These are phyloP conservation scores for Lachnellula arida DNA, from an alignment of 2,329 filamentous ascomycete genomes.

Conservation along the genomic window DNA sequence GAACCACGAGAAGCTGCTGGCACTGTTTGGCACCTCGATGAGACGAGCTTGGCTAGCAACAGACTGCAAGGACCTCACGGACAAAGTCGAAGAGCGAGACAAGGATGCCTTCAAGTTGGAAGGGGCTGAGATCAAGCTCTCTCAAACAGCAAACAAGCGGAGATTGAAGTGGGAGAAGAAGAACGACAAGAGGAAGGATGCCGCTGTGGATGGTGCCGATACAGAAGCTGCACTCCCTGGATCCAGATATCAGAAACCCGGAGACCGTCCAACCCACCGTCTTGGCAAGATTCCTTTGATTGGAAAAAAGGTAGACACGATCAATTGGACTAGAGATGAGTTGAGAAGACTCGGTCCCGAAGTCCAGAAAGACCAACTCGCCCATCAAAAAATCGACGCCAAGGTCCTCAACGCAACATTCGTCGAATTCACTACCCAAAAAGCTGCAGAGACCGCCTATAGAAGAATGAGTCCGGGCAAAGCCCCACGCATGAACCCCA, in stretches of 20 bases:
- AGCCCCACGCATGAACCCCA: slow-evolving; percentile 72
- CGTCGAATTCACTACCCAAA: slow-evolving; percentile 78
- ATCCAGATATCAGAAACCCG: slow-evolving; percentile 65
- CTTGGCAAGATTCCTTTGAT: slow-evolving; percentile 65
- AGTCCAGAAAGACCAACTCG: slow-evolving; percentile 61
- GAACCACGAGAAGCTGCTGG: slow-evolving; percentile 66
- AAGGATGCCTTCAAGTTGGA: slow-evolving; percentile 78
- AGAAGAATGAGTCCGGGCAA: slow-evolving; percentile 82
- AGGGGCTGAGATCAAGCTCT: slow-evolving; percentile 78
- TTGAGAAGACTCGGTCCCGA: slow-evolving; percentile 69
- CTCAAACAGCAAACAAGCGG: slow-evolving; percentile 69
- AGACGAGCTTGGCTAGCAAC: slow-evolving; percentile 79
- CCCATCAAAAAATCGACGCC: slow-evolving; percentile 59
- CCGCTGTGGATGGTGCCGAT: slow-evolving; percentile 43
- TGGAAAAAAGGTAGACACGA: slow-evolving; percentile 89
- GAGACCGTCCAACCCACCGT: slow-evolving; percentile 71
- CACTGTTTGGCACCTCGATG: slow-evolving; percentile 75
- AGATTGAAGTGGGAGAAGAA: slow-evolving; percentile 53
- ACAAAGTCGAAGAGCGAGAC: slow-evolving; percentile 77
- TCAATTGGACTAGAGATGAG: slow-evolving; percentile 79
- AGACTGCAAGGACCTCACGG: slow-evolving; percentile 70
- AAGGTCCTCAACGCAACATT: slow-evolving; percentile 66
- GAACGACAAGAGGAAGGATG: slow-evolving; percentile 44
- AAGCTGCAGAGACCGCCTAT: slow-evolving; percentile 77
- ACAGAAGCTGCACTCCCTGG: slow-evolving; percentile 65